Evolutionary conservation across 2,329 filamentous ascomycete genomes (phyloP).

Genomic region (Corniculantispora saksenae): DNA sequence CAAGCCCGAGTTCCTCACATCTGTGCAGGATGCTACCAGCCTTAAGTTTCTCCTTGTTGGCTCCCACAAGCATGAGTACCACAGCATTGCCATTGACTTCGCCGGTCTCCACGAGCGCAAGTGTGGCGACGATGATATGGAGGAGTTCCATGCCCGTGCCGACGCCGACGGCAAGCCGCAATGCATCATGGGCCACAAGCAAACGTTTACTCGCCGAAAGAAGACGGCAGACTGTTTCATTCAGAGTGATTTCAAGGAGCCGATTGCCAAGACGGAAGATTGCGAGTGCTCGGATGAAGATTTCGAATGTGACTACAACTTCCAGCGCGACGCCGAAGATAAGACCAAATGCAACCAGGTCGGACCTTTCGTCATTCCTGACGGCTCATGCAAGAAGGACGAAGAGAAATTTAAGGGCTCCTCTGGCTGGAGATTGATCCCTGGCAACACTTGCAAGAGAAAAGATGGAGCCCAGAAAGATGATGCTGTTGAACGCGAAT

Average conservation of each 20-base stretch:
- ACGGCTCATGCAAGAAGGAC: constrained; percentile 68
- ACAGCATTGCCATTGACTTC: constrained; percentile 81
- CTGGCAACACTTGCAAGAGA: constrained; percentile 72
- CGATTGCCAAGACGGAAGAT: constrained; percentile 65
- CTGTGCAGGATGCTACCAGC: constrained; percentile 88
- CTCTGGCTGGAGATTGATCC: constrained; percentile 90
- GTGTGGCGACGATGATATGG: constrained; percentile 77
- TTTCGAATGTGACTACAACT: constrained; percentile 97
- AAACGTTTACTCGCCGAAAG: constrained; percentile 83
- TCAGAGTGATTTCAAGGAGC: constrained; percentile 80
- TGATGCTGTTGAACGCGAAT: constrained; percentile 72
- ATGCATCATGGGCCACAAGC: constrained; percentile 95
- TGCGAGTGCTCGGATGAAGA: constrained; percentile 84
- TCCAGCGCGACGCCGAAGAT: constrained; percentile 65
- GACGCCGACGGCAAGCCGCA: constrained; percentile 78
- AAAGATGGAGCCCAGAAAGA: constrained; percentile 66
- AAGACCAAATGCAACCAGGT: constrained; percentile 67
- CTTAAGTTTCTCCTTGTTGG: constrained; percentile 85
- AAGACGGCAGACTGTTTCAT: constrained; percentile 87
- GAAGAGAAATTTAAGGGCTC: constrained; percentile 78
- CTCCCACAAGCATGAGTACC: constrained; percentile 54
- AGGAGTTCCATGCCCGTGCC: constrained; percentile 83
- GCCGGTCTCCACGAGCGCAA: constrained; percentile 75
- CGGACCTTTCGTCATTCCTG: constrained; percentile 64
- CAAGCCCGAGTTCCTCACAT: constrained; percentile 74